phyloP scores from a whole-genome alignment of 768 basidiomycete genomes.

The Suillus plorans region DNA sequence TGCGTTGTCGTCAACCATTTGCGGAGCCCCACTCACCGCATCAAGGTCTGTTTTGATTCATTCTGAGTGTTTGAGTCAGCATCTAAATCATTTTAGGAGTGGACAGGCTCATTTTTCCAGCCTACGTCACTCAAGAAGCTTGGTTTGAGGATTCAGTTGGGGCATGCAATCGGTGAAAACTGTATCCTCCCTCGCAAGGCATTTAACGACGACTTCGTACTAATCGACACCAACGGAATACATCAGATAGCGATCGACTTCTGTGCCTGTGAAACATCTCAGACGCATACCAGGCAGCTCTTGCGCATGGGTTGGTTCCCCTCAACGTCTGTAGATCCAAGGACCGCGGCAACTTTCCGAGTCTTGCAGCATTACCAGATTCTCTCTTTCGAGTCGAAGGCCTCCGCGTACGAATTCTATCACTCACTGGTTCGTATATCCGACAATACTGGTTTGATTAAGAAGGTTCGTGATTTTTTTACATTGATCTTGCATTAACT shows the following conservation, averaged over 20 bases:
- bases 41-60: constrained; percentile 5
- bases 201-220: constrained; percentile 15
- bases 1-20: constrained; percentile 1
- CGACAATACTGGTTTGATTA: constrained; percentile 22
- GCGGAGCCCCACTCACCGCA: background rate
- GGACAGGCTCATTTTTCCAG: constrained; percentile 20
- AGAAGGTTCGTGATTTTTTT: background rate
- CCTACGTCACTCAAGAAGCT: constrained; percentile 15
- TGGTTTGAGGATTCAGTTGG: constrained; percentile 22
- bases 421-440: constrained; percentile 21
- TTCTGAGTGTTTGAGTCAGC: background rate
- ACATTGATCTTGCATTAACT: background rate
- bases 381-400: constrained; percentile 29
- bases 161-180: constrained; percentile 12
- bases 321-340: constrained; percentile 2
- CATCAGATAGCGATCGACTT: constrained; percentile 19
- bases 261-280: constrained; percentile 12
- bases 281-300: constrained; percentile 10
- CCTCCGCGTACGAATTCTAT: constrained; percentile 28
- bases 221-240: constrained; percentile 24
- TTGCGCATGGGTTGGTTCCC: constrained; percentile 14
- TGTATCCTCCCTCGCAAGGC: constrained; percentile 14
- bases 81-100: constrained; percentile 10
- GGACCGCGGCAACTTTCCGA: background rate
- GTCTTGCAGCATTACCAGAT: constrained; percentile 27